Base-by-base conservation (phyloP, 1,139 yeast genomes). In the Lodderomyces metapsilosis region DNA sequence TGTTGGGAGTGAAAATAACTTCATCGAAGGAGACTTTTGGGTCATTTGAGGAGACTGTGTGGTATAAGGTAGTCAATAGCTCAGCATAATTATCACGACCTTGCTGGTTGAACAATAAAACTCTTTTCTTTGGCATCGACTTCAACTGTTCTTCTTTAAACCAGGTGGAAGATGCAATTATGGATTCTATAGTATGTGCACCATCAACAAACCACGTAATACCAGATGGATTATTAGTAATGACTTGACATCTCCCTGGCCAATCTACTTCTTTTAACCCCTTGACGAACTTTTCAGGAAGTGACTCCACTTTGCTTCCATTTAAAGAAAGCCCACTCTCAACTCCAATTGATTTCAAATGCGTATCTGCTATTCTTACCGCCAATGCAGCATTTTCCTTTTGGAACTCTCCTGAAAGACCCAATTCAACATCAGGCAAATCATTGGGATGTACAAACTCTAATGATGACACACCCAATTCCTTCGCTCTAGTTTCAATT, bases 211-310 rank as follows among this genome's bases (percentile, higher is more conserved):
- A 82, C 95, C 96, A 92, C 12, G 77, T 77, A 24, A 84, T 61
- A 3, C 66, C 69, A 8, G 68, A 70, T 3, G 61, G 57, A 34
- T 59, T 64, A 33, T 74, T 71, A 4, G 61, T 56, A 25, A 88
- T 64, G 2, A 81, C 74, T 63, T 94, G 98, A 56, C 98, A 92
- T 52, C 99, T 75, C 1, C 99, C 99, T 17, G 94, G 94, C 97
- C 98, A 92, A 36, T 72, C 66, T 1, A 96, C 88, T 2, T 64
- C 47, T 41, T 75, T 80, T 34, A 94, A 69, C 1, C 98, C 99
- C 8, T 57, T 54, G 5, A 74, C 54, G 51, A 89, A 82, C 54
- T 74, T 67, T 3, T 63, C 69, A 0, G 91, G 87, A 23, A 86
- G 68, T 2, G 59, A 56, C n/a, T 58, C 62, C 18, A 49, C 39